Percentiles rank a stretch among this genome's conserved stretches.
Evolutionary conservation across 768 basidiomycete genomes (phyloP).

Genomic region (Lactifluus hygrophoroides): DNA sequence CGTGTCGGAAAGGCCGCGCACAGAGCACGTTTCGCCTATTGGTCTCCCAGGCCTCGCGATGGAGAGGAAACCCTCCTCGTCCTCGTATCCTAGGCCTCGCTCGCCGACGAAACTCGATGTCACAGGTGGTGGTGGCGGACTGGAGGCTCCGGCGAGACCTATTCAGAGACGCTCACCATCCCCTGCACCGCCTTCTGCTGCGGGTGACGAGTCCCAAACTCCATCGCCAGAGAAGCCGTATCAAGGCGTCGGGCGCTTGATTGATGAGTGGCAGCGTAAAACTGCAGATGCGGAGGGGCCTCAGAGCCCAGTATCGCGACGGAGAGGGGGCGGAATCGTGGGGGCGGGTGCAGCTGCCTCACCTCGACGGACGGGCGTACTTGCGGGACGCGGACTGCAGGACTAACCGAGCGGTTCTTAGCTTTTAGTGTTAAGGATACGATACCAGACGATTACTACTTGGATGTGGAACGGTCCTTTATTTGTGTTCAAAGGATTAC

Average conservation of each 20-base stretch:
- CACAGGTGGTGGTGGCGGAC: background rate
- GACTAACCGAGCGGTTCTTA: background rate
- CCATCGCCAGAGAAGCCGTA: constrained; percentile 76
- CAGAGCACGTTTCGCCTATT: constrained; percentile 15
- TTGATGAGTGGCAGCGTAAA: constrained; percentile 84
- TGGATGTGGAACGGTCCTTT: background rate
- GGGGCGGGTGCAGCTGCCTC: constrained; percentile 4
- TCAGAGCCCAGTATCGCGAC: constrained; percentile 29
- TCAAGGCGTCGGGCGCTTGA: constrained; percentile 75
- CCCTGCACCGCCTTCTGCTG: background rate
- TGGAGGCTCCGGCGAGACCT: background rate
- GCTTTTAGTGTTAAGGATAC: background rate
- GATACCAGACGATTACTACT: background rate
- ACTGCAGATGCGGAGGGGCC: constrained; percentile 48
- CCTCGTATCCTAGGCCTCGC: constrained; percentile 8
- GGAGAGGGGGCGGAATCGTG: constrained; percentile 23
- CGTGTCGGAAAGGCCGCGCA: constrained; percentile 23
- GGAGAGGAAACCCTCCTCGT: constrained; percentile 6
- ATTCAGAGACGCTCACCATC: constrained; percentile 2
- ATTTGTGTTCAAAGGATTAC: background rate
- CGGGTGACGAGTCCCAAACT: too few relatives aligned
- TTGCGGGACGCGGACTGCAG: constrained; percentile 12
- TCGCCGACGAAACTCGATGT: constrained; percentile 10
- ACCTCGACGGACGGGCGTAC: constrained; percentile 14
- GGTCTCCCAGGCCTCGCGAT: constrained; percentile 17